Evolutionary conservation across 169 alveolate genomes (phyloP), one percentile per base, ranked within the genome.

Genomic region (Plasmodium knowlesi): DNA sequence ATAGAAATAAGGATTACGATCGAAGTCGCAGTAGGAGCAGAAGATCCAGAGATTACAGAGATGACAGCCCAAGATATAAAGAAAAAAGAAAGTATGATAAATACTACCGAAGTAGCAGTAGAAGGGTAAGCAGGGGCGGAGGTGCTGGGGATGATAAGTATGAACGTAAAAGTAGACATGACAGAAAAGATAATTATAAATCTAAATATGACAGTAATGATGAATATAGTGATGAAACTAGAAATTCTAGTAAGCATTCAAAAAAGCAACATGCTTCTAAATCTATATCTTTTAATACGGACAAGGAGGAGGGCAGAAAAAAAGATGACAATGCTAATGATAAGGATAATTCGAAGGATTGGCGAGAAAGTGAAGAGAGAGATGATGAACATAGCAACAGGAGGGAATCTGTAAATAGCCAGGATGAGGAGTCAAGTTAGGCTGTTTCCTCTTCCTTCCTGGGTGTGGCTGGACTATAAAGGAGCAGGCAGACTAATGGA

Each of bases 231-330:
- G 85, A 86, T 76, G 93, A 86, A 53, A 86, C 86, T 54, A 78
- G 86, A 53, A 86, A 86, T 39, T 86, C 93, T 46, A 86, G 93
- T 54, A 86, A 86, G 30, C 93, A 73, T 53, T 86, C 93, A 9
- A 86, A 61, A 37, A 73, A 86, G 25, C 82, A 73, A 32, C 54
- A 34, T 2, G 43, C 34, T n/a, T 86, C 93, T 3, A 86, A 78
- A 54, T 86, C 93, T n/a, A 86, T 86, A n/a, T 86, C 93, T 32
- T 86, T 86, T 41, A 86, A 86, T 70, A 74, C 93, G 8, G 93
- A 86, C 39, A 86, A 73, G 61, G 93, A 86, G 57, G 93, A 86
- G n/a, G 76, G 46, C 0, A 86, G 57, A 86, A 74, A 78, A 57
- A 86, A 73, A 86, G 46, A 73, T 54, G 93, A 86, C 37, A 41